Evolutionary conservation across 805 yeast genomes (phyloP).

Genomic region (Barnettozyma californica): DNA sequence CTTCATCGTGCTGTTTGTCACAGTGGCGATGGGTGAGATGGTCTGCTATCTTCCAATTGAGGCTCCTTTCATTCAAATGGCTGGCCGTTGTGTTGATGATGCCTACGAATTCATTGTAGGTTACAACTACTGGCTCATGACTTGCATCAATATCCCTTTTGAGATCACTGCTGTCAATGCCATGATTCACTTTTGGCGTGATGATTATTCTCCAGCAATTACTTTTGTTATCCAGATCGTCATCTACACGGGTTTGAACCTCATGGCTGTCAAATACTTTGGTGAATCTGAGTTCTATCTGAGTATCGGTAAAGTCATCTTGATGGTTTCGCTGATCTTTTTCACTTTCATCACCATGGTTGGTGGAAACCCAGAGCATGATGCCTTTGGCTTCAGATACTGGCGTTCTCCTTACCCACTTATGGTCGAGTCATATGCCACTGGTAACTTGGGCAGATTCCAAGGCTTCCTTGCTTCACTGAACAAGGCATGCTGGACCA

Average conservation of each 20-base stretch:
- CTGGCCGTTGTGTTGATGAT: slow-evolving; percentile 68
- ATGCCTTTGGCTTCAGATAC: slow-evolving; percentile 48
- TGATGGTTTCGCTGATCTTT: slow-evolving; percentile 62
- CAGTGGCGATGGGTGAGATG: slow-evolving; percentile 70
- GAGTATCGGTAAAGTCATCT: slow-evolving; percentile 59
- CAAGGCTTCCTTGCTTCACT: slow-evolving; percentile 68
- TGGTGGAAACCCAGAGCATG: slow-evolving; percentile 74
- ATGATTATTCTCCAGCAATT: slow-evolving; percentile 64
- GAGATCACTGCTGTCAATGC: slow-evolving; percentile 77
- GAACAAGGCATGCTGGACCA: slow-evolving; percentile 64
- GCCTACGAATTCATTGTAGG: slow-evolving; percentile 67
- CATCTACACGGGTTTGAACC: slow-evolving; percentile 57
- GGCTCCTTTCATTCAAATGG: slow-evolving; percentile 68
- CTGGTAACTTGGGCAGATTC: slow-evolving; percentile 60
- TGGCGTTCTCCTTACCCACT: slow-evolving; percentile 42
- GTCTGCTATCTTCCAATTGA: slow-evolving; percentile 65
- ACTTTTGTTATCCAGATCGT: slow-evolving; percentile 59
- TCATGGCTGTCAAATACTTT: slow-evolving; percentile 63
- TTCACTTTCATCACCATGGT: slow-evolving; percentile 76
- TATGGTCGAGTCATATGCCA: slow-evolving; percentile 47
- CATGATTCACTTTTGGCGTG: slow-evolving; percentile 73
- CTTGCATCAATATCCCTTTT: slow-evolving; percentile 70
- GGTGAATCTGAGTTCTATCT: slow-evolving; percentile 81
- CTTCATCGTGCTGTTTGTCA: slow-evolving; percentile 53
- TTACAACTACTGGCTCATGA: slow-evolving; percentile 68